Evolutionary conservation across 2,329 filamentous ascomycete genomes (phyloP), one percentile per base, ranked within the genome.

Genomic region (Chaetothyriales sp.): DNA sequence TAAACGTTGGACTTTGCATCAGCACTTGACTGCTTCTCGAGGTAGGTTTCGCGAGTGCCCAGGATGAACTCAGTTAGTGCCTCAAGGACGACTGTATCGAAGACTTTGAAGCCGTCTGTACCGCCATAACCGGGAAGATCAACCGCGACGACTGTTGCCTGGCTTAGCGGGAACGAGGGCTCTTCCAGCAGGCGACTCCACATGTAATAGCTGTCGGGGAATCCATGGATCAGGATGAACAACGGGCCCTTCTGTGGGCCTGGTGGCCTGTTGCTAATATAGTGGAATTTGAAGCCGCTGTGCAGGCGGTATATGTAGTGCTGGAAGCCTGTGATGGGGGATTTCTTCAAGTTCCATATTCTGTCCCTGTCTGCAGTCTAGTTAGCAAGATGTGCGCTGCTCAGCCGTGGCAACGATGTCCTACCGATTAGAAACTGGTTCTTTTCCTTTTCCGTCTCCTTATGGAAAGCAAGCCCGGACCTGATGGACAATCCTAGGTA

Each of bases 81-180:
- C 57, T 79, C 76, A 45, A 79, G 63, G 7, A 79, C 66, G 43
- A 71, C 65, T 10, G 74, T 70, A 2, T 68, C 66, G 56, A 79
- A 79, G 46, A 65, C 60, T 1, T 67, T 60, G 51, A 79, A 61
- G 47, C 68, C 67, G 54, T 78, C 75, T 51, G 72, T 78, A 8
- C 77, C 77, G 36, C 77, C 77, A 54, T 74, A 79, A 1, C 77
- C 77, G 18, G 77, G 77, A 5, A 80, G 61, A 58, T 80, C 77
- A 42, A 79, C 66, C 0, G 75, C 76, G 28, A 80, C 68, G 5
- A 79, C 57, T 18, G 69, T 70, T 18, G 71, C 68, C 5, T 66
- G 57, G 22, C 66, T 53, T 22, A 64, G 62, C 25, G 70, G 62
- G 8, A 72, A 58, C 8, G 63, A 57, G 7, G 65, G 52, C 0